Evolutionary conservation across 75 land plant species (phyloP).

Genomic region (Pinus tabuliformis): DNA sequence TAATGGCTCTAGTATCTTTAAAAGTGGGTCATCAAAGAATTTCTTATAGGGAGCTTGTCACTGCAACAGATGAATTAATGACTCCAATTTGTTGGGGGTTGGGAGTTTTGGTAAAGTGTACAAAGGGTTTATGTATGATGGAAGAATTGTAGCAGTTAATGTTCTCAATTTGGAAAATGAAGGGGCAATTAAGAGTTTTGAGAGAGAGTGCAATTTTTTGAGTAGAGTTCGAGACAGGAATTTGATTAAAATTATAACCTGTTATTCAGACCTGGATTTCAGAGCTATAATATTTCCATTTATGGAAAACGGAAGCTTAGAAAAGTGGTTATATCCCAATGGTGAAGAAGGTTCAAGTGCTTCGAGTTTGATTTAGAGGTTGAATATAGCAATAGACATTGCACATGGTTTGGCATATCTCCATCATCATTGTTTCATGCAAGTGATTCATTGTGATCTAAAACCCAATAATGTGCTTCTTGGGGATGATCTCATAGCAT

Average conservation of each 20-base stretch:
- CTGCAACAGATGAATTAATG: background rate
- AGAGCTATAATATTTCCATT: conserved; percentile 36
- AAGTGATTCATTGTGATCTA: conserved; percentile 18
- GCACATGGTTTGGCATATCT: conserved; percentile 16
- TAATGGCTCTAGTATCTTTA: too few relatives aligned
- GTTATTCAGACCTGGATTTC: conserved; percentile 21
- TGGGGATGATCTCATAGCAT: conserved; percentile 9
- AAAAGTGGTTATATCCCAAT: conserved; percentile 6
- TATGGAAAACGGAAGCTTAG: conserved; percentile 41
- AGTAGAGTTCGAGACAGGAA: conserved; percentile 20
- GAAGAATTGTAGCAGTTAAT: conserved; percentile 34
- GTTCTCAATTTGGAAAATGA: conserved; percentile 26
- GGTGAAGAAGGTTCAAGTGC: background rate
- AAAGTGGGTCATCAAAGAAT: too few relatives aligned
- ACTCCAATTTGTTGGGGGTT: conserved; percentile 2
- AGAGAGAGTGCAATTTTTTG: conserved; percentile 23
- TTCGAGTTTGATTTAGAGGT: too few relatives aligned
- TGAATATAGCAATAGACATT: conserved; percentile 8
- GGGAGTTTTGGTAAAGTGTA: conserved; percentile 8
- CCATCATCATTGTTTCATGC: conserved; percentile 1
- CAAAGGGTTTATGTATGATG: conserved; percentile 16
- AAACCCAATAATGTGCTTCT: conserved; percentile 19
- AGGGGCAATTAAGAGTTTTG: conserved; percentile 13
- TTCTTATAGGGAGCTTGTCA: too few relatives aligned
- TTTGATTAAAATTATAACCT: conserved; percentile 26